Evolutionary conservation across 169 alveolate genomes (phyloP), one percentile per base, ranked within the genome.

Genomic region (Babesia sp.): DNA sequence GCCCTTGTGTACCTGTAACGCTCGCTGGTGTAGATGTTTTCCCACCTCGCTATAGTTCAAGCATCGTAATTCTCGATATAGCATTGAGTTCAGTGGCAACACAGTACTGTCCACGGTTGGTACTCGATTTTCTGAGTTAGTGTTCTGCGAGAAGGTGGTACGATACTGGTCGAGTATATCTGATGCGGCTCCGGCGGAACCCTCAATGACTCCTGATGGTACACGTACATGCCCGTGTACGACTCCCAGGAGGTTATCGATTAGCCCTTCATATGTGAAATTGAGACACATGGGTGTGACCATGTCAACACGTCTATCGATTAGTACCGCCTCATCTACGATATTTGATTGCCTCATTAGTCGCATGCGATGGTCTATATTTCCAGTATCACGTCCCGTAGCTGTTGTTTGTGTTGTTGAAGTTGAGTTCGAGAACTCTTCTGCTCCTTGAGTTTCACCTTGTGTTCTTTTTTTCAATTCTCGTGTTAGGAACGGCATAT

Each of bases 1-100:
- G 12, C 93, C 88, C 64, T 92, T 86, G 61, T 94, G 94, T 0
- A 94, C 86, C 41, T 91, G 94, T 31, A 88, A 71, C 9, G 97
- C 97, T 41, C 86, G 90, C 50, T 90, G 82, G 45, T 94, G 96
- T 33, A 94, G 88, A 64, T 77, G 84, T 16, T 72, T 63, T 1
- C 96, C 97, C 3, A 91, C 90, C 36, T 90, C 93, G 28, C 86
- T 79, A 55, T 87, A 91, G 63, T 78, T 91, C 14, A 91, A 51
- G 74, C 94, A 92, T 53, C 93, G 77, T 37, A 94, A 69, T 37
- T 86, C 87, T 39, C 77, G 67, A 58, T 83, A 94, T 29, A 94
- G 73, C 2, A 87, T 70, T 24, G 93, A 81, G 18, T 20, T 29
- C 24, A 81, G 60, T 24, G 71, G 39, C n/a, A 81, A 28, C 34